Evolutionary conservation across 192 early-diverging fungal genomes (phyloP).

Genomic region (Mortierella hygrophila): DNA sequence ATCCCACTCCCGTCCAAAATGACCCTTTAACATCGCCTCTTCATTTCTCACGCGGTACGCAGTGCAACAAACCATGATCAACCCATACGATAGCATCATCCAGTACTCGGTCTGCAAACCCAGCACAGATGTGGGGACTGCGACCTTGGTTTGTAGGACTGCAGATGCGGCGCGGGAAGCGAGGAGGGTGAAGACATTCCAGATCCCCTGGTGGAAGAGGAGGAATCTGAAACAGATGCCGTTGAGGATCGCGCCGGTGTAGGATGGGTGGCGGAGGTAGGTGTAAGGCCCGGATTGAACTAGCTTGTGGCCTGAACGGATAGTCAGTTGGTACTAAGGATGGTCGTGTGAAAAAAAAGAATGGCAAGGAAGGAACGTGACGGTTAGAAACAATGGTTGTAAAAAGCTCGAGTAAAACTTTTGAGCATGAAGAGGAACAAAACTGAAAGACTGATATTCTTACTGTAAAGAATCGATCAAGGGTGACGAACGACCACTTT

Average conservation of each 20-base stretch:
- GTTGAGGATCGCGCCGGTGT: constrained; percentile 22
- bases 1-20: constrained; percentile 31
- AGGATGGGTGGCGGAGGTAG: constrained; percentile 40
- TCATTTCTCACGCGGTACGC: constrained; percentile 16
- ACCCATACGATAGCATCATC: background rate
- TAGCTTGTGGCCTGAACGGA: constrained; percentile 28
- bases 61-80: background rate
- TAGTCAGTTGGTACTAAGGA: constrained; percentile 20
- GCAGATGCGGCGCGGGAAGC: background rate
- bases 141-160: background rate
- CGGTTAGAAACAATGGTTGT: background rate
- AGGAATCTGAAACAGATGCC: background rate
- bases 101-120: background rate
- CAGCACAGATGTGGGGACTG: background rate
- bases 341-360: background rate
- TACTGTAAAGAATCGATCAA: constrained; percentile 39
- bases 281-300: constrained; percentile 23
- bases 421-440: no score
- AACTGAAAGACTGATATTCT: background rate
- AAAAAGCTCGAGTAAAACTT: background rate
- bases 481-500: constrained; percentile 38
- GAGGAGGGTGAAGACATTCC: background rate
- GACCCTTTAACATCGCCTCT: constrained; percentile 25
- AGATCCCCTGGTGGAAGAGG: constrained; percentile 20
- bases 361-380: background rate